These are phyloP conservation scores for Cladosporium phlei DNA, from an alignment of 2,329 filamentous ascomycete species.

Conservation along the genomic window DNA sequence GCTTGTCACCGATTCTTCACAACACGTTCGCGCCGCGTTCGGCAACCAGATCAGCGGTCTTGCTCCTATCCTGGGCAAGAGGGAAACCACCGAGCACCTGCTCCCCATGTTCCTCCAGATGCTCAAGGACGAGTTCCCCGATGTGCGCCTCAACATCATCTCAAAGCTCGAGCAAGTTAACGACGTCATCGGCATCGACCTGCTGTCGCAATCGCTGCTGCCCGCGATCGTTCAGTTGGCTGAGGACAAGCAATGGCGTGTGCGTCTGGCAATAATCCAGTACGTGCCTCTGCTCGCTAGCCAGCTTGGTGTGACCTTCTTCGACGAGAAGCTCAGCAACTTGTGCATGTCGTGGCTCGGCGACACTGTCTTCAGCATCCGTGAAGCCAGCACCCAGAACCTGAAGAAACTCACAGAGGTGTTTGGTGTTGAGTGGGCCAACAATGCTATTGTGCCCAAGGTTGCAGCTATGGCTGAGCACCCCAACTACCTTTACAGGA, in stretches of 20 bases:
- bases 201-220: slow-evolving; percentile 91
- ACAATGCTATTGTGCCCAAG: slow-evolving; percentile 94
- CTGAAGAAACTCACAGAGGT: slow-evolving; percentile 98
- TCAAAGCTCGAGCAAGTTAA: slow-evolving; percentile 99
- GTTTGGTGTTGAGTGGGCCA: slow-evolving; percentile 96
- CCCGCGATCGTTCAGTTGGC: slow-evolving; percentile 96
- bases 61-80: slow-evolving; percentile 93
- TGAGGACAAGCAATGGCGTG: slow-evolving; percentile 99
- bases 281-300: slow-evolving; percentile 95
- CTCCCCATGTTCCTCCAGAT: slow-evolving; percentile 98
- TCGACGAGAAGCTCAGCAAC: slow-evolving; percentile 91
- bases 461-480: slow-evolving; percentile 98
- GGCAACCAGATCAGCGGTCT: slow-evolving; percentile 96
- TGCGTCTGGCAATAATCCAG: slow-evolving; percentile 96
- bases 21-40: slow-evolving; percentile 91
- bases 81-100: slow-evolving; percentile 96
- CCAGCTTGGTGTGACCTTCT: slow-evolving; percentile 94
- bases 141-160: slow-evolving; percentile 97
- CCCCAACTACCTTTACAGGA: slow-evolving; percentile 97
- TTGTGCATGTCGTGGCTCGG: slow-evolving; percentile 98
- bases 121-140: slow-evolving; percentile 98
- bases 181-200: slow-evolving; percentile 96
- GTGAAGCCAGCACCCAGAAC: slow-evolving; percentile 95
- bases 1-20: slow-evolving; percentile 89
- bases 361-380: slow-evolving; percentile 97